A percentile compares a stretch with the other conserved stretches of the same genome.
These are phyloP conservation scores for Hypholoma fasciculare DNA, from an alignment of 768 basidiomycete species.

Conservation along the genomic window DNA sequence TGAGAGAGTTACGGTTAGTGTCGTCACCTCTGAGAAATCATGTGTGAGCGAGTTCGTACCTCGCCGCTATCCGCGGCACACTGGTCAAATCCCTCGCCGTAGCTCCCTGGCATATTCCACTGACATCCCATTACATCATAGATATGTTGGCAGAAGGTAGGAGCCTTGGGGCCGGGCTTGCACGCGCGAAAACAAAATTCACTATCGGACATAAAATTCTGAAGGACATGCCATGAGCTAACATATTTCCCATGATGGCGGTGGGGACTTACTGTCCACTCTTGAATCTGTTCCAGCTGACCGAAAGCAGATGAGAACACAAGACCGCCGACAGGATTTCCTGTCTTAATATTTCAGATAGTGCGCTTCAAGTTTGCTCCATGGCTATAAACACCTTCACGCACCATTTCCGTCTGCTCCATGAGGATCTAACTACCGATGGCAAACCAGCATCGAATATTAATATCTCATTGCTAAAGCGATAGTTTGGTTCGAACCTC, in stretches of 20 bases:
- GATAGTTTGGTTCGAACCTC: constrained; percentile 8
- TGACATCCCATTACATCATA: constrained; percentile 54
- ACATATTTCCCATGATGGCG: background rate
- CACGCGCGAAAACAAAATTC: constrained; percentile 78
- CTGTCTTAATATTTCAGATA: constrained; percentile 18
- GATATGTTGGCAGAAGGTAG: constrained; percentile 61
- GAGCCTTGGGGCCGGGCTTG: constrained; percentile 49
- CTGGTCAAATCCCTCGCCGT: constrained; percentile 46
- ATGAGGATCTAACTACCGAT: constrained; percentile 61
- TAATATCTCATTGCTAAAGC: background rate
- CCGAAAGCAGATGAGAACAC: constrained; percentile 78
- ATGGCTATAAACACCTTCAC: constrained; percentile 5
- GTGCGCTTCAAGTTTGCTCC: background rate
- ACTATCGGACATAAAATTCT: constrained; percentile 62
- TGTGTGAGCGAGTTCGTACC: constrained; percentile 24
- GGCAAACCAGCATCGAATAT: background rate
- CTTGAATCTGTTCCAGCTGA: constrained; percentile 54
- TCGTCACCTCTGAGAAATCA: background rate
- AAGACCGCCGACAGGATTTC: constrained; percentile 64
- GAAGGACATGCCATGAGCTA: background rate
- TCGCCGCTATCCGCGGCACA: constrained; percentile 55
- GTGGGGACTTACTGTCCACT: constrained; percentile 64
- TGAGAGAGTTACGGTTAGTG: background rate
- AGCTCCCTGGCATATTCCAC: constrained; percentile 64
- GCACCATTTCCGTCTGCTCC: constrained; percentile 58